These are phyloP conservation scores for Saccharomycopsis fibuligera DNA, from an alignment of 805 yeast genomes.

Conservation along the genomic window DNA sequence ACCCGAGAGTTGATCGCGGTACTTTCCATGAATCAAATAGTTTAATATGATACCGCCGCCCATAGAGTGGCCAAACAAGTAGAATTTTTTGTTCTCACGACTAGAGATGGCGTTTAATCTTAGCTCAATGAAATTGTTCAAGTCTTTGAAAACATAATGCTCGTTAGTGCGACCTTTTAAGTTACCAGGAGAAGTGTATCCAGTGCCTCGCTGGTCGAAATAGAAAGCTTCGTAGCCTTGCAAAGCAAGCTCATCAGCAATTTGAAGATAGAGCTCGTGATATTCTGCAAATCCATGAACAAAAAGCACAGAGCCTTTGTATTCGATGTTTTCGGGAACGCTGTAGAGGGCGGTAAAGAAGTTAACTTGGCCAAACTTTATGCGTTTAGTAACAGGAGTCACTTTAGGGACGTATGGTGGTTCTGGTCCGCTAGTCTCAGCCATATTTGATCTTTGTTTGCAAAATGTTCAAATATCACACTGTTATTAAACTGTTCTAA, in stretches of 20 bases:
- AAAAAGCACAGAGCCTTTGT: conserved; percentile 49
- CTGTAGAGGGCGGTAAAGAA: conserved; percentile 13
- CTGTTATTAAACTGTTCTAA: no score
- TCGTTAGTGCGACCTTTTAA: conserved; percentile 54
- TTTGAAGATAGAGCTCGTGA: conserved; percentile 40
- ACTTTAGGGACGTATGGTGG: conserved; percentile 6
- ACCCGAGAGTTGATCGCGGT: conserved; percentile 39
- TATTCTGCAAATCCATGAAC: conserved; percentile 73
- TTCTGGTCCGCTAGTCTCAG: not conserved
- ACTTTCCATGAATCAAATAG: conserved; percentile 52
- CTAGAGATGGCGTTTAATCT: conserved; percentile 23
- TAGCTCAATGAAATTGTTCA: conserved; percentile 48
- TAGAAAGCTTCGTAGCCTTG: conserved; percentile 61
- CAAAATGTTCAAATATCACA: no score
- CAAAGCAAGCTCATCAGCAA: conserved; percentile 45
- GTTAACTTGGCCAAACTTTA: conserved; percentile 5
- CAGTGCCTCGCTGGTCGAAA: conserved; percentile 75
- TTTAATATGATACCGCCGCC: conserved; percentile 71
- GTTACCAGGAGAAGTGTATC: conserved; percentile 52
- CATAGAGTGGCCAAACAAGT: conserved; percentile 69
- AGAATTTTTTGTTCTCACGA: conserved; percentile 33
- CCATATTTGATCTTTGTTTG: not conserved
- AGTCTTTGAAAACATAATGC: conserved; percentile 46
- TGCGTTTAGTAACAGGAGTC: not conserved
- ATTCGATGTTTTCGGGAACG: conserved; percentile 30